A percentile compares a stretch with the other conserved stretches of the same genome.
These are phyloP conservation scores for Wickerhamomyces queroliae DNA, from an alignment of 805 yeast genomes.

Conservation along the genomic window DNA sequence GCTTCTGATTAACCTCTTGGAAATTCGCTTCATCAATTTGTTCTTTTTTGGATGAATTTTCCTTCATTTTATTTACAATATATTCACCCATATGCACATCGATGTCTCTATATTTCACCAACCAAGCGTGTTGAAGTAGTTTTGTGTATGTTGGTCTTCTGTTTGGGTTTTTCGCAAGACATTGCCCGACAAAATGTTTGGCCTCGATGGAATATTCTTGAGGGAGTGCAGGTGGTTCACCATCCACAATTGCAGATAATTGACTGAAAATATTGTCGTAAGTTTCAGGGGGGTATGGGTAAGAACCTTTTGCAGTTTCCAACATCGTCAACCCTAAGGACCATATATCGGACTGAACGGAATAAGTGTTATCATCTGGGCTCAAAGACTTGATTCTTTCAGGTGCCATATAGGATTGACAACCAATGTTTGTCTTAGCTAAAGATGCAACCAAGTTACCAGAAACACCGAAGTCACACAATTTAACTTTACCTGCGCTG, in stretches of 20 bases:
- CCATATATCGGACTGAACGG: constrained; percentile 96
- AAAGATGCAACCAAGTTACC: constrained; percentile 93
- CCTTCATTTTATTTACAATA: constrained; percentile 29
- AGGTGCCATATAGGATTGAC: constrained; percentile 99
- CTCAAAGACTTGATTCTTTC: constrained; percentile 77
- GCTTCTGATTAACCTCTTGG: constrained; percentile 19
- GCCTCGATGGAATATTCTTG: constrained; percentile 68
- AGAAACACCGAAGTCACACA: constrained; percentile 94
- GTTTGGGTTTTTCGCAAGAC: constrained; percentile 76
- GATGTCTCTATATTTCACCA: constrained; percentile 42
- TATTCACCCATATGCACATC: constrained; percentile 31
- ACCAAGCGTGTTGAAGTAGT: constrained; percentile 81
- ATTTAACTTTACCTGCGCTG: constrained; percentile 77
- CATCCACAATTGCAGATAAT: constrained; percentile 93
- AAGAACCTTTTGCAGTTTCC: constrained; percentile 85
- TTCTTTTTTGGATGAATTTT: constrained; percentile 15
- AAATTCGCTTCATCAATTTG: constrained; percentile 14
- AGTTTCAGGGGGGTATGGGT: constrained; percentile 97
- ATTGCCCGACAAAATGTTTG: constrained; percentile 68
- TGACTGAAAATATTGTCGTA: constrained; percentile 88
- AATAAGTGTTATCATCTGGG: constrained; percentile 75
- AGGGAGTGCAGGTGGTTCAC: constrained; percentile 82
- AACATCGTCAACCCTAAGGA: constrained; percentile 81
- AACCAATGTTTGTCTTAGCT: constrained; percentile 94
- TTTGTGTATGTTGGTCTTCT: constrained; percentile 76